These are phyloP conservation scores for Phytophthora pinifolia DNA, from an alignment of 352 stramenopile genomes.

Conservation along the genomic window DNA sequence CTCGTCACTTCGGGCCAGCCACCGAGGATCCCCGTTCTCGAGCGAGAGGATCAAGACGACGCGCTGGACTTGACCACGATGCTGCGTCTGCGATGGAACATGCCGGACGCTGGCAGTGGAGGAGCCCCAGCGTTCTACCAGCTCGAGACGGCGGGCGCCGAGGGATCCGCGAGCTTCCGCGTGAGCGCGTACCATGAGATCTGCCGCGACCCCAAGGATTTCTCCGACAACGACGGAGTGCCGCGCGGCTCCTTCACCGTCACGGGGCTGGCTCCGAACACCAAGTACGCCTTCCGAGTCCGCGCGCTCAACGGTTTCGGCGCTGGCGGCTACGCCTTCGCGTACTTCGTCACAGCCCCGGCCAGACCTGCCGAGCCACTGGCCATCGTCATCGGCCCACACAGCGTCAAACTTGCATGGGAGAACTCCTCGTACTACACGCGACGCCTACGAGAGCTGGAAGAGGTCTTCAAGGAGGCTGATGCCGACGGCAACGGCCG, in stretches of 20 bases:
- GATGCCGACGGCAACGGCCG: constrained; percentile 71
- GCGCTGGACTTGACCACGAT: constrained; percentile 69
- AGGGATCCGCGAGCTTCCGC: constrained; percentile 65
- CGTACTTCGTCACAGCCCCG: constrained; percentile 85
- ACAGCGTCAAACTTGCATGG: constrained; percentile 80
- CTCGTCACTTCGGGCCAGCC: constrained; percentile 68
- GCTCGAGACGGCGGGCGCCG: constrained; percentile 75
- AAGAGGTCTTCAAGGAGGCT: constrained; percentile 79
- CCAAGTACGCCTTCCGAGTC: constrained; percentile 89
- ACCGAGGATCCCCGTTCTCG: constrained; percentile 54
- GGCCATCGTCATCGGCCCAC: constrained; percentile 56
- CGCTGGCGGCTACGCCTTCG: constrained; percentile 81
- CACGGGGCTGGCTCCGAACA: constrained; percentile 73
- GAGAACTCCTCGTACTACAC: constrained; percentile 70
- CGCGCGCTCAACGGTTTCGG: constrained; percentile 92
- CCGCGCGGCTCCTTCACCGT: constrained; percentile 78
- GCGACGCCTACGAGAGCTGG: constrained; percentile 67
- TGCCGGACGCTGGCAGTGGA: constrained; percentile 59
- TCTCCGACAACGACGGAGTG: constrained; percentile 74
- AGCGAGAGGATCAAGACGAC: constrained; percentile 36
- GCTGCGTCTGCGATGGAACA: constrained; percentile 65
- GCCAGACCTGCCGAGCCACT: constrained; percentile 66
- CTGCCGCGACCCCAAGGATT: constrained; percentile 87
- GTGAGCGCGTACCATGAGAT: constrained; percentile 81
- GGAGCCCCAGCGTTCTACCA: constrained; percentile 79